Base-by-base conservation (phyloP, 2,329 filamentous ascomycete species). In the Fusarium sp. region DNA sequence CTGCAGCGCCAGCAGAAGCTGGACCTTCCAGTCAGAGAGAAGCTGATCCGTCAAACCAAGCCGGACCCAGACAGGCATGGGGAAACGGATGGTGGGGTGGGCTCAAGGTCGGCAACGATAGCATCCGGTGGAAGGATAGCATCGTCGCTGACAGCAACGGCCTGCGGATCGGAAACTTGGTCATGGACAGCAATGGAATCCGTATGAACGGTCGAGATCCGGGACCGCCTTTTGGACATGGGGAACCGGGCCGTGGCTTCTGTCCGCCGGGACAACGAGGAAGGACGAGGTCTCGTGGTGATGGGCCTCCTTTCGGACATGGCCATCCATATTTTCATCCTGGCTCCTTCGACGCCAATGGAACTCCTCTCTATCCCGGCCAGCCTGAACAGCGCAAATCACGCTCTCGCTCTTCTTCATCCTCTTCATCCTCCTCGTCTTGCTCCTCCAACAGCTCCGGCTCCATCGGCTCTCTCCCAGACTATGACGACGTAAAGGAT, bases 391-490 rank as follows among this genome's bases (percentile, higher is more conserved):
- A 65, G 8, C 61, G 56, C n/a, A 60, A 44, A n/a, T 33, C 40
- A 36, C 69, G 62, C 10, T 78, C 76, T n/a, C 75, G 69, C 4
- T 81, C 79, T 0, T 79, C 77, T 0, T 81, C 78, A 0, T 77
- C 76, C 9, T 80, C 79, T 1, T 78, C 79, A 0, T 77, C 77
- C 0, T 69, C 71, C 0, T 81, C 80, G 0, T 81, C 79, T 0
- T 68, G 66, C 0, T 79, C 78, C 0, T 80, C 79, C 1, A 77
- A 77, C 7, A 77, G 74, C 18, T 81, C 79, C 1, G 76, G 69
- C 4, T 81, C 79, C 2, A 76, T 87, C 58, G 85, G 83, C 34
- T 87, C 85, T 2, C 83, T 89, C 1, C 85, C 86, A 0, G 81
- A 84, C 58, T 84, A 84, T 71, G 83, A 87, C 61, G 81, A 85